Evolutionary conservation across 371 early-diverging fungal genomes (phyloP), one percentile per base, ranked within the genome.

Genomic region (Mucor velutinosus): DNA sequence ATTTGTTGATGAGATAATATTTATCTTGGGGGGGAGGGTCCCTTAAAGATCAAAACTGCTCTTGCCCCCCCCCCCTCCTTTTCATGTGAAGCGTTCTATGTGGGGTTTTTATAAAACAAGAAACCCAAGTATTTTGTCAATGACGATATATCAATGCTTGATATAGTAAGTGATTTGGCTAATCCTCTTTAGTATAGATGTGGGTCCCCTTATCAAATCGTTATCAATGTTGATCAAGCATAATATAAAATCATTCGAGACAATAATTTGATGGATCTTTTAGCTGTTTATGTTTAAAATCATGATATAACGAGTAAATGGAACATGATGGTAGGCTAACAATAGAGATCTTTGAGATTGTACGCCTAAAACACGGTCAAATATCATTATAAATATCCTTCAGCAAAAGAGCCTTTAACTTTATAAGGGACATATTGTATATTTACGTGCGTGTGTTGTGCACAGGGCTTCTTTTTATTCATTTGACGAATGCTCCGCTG

Each of bases 41-140:
- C 49, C 49, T 49, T 49, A 49, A 49, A 49, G 49, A 49, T 49
- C 49, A 49, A 49, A n/a, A 21, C 10, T 11, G n/a, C 49, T 49
- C 37, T 37, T 37, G 37, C 37, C 37, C 30, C 30, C 30, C 30
- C 45, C 49, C 23, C 49, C 49, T 21, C 49, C 21, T 49, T 49
- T 21, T 49, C 21, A 49, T 49, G 49, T 49, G 56, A 27, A 49
- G 32, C 6, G n/a, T 32, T 62, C 30, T 43, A 45, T 43, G 97
- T 97, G 56, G 56, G 56, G 56, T 56, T 56, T 37, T 23, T 49
- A 49, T 49, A 49, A 49, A 49, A 19, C 49, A 49, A 49, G 49
- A 49, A 49, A 49, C 49, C 49, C 49, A 56, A 56, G 32, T 15
- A 15, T 43, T 58, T 65, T 65, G 30, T 32, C 45, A 37, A 69